phyloP scores from a whole-genome alignment of 176 grass and related monocot species.

The Calamus simplicifolius region DNA sequence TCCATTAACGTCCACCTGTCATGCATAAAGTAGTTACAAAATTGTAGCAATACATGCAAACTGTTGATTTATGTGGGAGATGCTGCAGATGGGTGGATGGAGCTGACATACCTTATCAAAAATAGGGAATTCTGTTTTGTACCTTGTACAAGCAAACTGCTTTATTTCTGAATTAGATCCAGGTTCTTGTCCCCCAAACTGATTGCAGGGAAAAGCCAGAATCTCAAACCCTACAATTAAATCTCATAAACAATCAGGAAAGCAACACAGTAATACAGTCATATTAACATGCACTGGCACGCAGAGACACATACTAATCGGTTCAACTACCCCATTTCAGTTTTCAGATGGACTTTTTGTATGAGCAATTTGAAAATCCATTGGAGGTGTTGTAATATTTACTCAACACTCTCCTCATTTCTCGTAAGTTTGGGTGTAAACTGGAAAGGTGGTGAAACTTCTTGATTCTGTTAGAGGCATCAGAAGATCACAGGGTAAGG shows the following conservation, averaged over 20 bases:
- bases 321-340: no score
- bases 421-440: no score
- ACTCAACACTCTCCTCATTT: no score
- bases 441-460: no score
- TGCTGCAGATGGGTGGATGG: neutral
- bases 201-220: conserved; percentile 96
- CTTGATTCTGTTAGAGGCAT: no score
- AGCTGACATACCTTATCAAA: conserved; percentile 81
- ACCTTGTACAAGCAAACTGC: conserved; percentile 97
- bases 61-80: conserved; percentile 1
- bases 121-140: conserved; percentile 99
- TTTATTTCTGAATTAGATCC: conserved; percentile 93
- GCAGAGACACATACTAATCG: no score
- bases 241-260: conserved; percentile 14
- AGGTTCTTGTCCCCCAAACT: conserved; percentile 97
- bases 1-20: conserved; percentile 95
- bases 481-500: no score
- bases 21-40: conserved; percentile 5
- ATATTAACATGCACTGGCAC: no score
- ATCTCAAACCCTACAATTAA: conserved; percentile 80
- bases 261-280: conserved; percentile 1
- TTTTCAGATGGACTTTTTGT: no score
- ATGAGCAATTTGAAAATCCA: no score
- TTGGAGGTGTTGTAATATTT: no score
- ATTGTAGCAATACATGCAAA: conserved; percentile 5